Evolutionary conservation across 768 basidiomycete genomes (phyloP).

Genomic region (Trametes coccinea): DNA sequence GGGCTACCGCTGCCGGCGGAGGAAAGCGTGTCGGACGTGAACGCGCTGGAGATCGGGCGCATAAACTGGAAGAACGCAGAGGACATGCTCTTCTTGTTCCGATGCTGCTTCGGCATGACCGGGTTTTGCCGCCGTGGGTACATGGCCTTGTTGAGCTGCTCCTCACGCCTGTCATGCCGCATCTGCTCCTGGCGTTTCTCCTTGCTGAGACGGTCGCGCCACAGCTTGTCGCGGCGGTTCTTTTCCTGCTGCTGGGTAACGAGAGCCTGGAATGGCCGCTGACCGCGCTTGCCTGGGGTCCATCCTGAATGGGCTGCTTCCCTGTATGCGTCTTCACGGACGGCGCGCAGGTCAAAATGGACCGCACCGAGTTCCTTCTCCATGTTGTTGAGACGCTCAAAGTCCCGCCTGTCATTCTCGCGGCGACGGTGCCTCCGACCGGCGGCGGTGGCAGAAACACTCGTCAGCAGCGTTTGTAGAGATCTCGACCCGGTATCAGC

Average conservation of each 20-base stretch:
- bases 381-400: constrained; percentile 74
- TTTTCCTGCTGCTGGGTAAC: constrained; percentile 76
- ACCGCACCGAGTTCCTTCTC: constrained; percentile 64
- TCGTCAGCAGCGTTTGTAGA: constrained; percentile 62
- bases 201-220: constrained; percentile 68
- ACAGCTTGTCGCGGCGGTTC: constrained; percentile 70
- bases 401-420: constrained; percentile 63
- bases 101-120: constrained; percentile 65
- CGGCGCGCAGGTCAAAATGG: constrained; percentile 68
- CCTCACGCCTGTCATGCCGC: constrained; percentile 71
- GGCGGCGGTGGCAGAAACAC: constrained; percentile 44
- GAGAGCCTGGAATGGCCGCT: constrained; percentile 67
- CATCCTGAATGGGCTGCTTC: constrained; percentile 54
- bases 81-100: constrained; percentile 88
- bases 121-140: constrained; percentile 50
- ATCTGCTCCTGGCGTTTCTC: constrained; percentile 78
- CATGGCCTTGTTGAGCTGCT: constrained; percentile 76
- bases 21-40: constrained; percentile 60
- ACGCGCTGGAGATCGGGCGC: constrained; percentile 87
- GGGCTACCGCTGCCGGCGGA: constrained; percentile 20
- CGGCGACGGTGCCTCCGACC: constrained; percentile 49
- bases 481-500: constrained; percentile 45
- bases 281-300: constrained; percentile 49
- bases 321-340: constrained; percentile 74
- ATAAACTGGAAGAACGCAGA: constrained; percentile 81